Conservation (phyloP, 176 grass and related monocot species). For the Oryza glaberrima region DNA sequence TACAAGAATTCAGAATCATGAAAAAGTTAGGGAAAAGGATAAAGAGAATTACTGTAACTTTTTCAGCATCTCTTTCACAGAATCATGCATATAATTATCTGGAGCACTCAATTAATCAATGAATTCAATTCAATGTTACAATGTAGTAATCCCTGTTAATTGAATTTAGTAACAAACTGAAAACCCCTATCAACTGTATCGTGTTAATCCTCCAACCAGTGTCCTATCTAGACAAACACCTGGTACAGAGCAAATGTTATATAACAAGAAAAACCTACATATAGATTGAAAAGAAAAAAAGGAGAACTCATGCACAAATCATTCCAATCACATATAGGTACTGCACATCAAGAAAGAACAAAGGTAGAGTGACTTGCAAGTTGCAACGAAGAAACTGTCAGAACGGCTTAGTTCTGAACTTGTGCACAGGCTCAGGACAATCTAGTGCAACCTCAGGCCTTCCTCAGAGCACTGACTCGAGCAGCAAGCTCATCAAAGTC, state of each 20-base stretch:
- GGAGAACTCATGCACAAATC: slow-evolving; percentile 24
- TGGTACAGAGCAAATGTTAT: neutral
- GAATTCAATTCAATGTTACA: neutral
- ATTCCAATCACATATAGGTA: neutral
- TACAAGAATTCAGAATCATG: neutral
- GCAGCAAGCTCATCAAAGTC: slow-evolving; percentile 70
- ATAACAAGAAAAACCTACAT: slow-evolving; percentile 2
- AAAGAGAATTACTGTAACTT: neutral
- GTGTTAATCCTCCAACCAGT: slow-evolving; percentile 29
- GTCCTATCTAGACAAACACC: slow-evolving; percentile 30
- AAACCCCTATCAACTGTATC: slow-evolving; percentile 32
- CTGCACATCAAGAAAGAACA: slow-evolving; percentile 32
- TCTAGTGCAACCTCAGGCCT: slow-evolving; percentile 40
- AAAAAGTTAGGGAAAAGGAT: neutral
- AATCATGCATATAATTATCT: neutral
- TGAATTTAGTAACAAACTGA: slow-evolving; percentile 18
- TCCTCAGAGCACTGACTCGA: slow-evolving; percentile 52
- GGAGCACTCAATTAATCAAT: neutral
- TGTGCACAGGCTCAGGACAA: neutral
- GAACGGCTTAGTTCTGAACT: slow-evolving; percentile 25
- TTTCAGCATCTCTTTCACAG: neutral
- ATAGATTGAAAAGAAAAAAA: neutral
- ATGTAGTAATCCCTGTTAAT: slow-evolving; percentile 12
- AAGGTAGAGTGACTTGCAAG: neutral
- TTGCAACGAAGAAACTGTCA: neutral